These are phyloP conservation scores for Nicotiana rustica DNA, from an alignment of 305 asterid species.

Conservation along the genomic window DNA sequence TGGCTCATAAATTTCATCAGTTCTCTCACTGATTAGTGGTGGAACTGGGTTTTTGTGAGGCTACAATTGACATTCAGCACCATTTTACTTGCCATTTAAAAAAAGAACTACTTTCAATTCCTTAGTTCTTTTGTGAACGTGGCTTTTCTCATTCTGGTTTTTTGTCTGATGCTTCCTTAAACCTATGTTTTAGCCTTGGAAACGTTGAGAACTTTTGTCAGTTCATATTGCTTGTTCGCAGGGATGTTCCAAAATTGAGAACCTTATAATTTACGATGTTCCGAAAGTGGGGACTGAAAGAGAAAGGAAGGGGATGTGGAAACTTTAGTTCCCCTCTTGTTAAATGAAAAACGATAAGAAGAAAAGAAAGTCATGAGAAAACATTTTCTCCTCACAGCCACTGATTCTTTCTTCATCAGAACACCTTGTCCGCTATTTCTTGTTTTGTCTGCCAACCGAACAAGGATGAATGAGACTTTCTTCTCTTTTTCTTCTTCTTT, in stretches of 20 bases:
- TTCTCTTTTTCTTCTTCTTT: constrained; percentile 1
- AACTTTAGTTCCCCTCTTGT: constrained; percentile 5
- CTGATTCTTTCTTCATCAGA: not conserved
- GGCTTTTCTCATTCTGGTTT: not conserved
- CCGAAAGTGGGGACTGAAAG: not conserved
- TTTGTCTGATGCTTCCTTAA: not conserved
- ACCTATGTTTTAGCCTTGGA: not conserved
- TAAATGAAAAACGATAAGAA: not conserved
- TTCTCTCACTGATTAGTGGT: no score
- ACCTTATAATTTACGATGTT: not conserved
- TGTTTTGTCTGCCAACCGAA: constrained; percentile 13
- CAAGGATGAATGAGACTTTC: not conserved
- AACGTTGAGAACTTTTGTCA: not conserved
- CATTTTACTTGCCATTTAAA: no score
- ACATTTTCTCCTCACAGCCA: not conserved
- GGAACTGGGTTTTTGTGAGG: no score
- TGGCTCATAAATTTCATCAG: no score
- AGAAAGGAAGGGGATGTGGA: not conserved
- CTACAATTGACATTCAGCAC: no score
- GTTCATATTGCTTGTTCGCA: not conserved
- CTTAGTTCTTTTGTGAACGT: not conserved
- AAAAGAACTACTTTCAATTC: constrained; percentile 14
- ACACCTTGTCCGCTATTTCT: not conserved
- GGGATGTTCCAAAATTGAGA: constrained; percentile 9
- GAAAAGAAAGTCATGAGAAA: not conserved